phyloP scores from a whole-genome alignment of 2,329 filamentous ascomycete genomes.

The Diaporthe sp. region DNA sequence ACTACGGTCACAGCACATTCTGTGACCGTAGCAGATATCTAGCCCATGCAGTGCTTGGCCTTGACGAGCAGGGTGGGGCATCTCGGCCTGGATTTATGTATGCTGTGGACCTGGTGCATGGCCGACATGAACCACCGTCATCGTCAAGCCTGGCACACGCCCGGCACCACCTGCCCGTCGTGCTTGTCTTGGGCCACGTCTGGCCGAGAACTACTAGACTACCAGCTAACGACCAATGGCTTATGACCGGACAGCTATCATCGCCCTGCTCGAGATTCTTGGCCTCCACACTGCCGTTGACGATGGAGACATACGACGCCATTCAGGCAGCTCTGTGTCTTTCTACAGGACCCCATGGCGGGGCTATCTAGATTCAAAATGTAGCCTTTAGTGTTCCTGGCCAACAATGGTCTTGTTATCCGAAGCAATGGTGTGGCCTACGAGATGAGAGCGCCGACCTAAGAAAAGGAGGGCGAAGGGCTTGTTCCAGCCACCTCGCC shows the following conservation, averaged over 20 bases:
- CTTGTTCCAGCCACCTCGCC: background rate
- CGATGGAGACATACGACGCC: no score
- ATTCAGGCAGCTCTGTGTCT: background rate
- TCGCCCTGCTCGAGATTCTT: background rate
- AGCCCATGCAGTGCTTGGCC: constrained; percentile 5
- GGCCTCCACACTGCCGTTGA: background rate
- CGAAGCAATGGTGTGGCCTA: background rate
- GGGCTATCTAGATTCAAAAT: background rate
- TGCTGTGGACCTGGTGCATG: background rate
- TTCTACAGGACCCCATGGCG: background rate
- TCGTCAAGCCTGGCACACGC: background rate
- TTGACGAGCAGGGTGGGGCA: background rate
- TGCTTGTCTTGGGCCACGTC: background rate
- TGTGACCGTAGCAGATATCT: constrained; percentile 11
- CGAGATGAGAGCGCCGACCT: no score
- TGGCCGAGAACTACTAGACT: background rate
- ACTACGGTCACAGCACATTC: background rate
- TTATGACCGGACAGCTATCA: background rate
- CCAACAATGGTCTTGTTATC: background rate
- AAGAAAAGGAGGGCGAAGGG: no score
- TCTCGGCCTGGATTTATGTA: background rate
- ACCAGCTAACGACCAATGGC: background rate
- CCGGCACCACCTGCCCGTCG: background rate
- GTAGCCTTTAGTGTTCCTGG: background rate
- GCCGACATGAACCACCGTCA: background rate